Percentiles rank a stretch among this genome's conserved stretches.
phyloP scores from a whole-genome alignment of 768 basidiomycete genomes.

The Boletus edulis region DNA sequence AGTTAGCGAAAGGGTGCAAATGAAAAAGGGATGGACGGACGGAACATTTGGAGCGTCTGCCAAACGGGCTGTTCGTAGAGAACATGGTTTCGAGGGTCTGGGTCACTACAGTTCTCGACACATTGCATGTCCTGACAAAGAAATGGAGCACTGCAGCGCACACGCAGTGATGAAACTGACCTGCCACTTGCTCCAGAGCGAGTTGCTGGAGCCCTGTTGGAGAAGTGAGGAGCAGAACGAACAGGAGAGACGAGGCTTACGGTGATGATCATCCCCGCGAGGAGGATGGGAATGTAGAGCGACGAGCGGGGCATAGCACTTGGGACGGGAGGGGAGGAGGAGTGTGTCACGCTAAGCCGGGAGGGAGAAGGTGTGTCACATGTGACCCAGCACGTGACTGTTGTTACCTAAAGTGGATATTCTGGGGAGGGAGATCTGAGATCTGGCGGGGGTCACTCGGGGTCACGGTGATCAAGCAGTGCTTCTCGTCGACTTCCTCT shows the following conservation, averaged over 20 bases:
- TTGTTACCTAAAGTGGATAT: background rate
- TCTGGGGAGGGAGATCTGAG: constrained; percentile 23
- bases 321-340: background rate
- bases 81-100: constrained; percentile 57
- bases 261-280: constrained; percentile 91
- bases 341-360: constrained; percentile 3
- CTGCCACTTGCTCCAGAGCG: constrained; percentile 84
- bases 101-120: constrained; percentile 84
- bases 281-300: constrained; percentile 72
- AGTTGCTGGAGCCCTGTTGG: constrained; percentile 71
- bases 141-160: background rate
- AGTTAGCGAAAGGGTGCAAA: constrained; percentile 28
- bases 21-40: constrained; percentile 44
- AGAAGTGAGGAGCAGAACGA: background rate
- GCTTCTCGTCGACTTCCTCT: constrained; percentile 34
- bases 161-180: constrained; percentile 29
- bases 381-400: constrained; percentile 23
- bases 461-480: constrained; percentile 25
- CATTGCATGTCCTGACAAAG: constrained; percentile 88
- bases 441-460: constrained; percentile 21
- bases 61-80: constrained; percentile 94
- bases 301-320: constrained; percentile 56
- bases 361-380: constrained; percentile 7
- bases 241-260: constrained; percentile 35
- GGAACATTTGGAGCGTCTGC: constrained; percentile 90